Base-by-base conservation (phyloP, 1,284 basidiomycete genomes). In the Fomitopsis schrenkii region DNA sequence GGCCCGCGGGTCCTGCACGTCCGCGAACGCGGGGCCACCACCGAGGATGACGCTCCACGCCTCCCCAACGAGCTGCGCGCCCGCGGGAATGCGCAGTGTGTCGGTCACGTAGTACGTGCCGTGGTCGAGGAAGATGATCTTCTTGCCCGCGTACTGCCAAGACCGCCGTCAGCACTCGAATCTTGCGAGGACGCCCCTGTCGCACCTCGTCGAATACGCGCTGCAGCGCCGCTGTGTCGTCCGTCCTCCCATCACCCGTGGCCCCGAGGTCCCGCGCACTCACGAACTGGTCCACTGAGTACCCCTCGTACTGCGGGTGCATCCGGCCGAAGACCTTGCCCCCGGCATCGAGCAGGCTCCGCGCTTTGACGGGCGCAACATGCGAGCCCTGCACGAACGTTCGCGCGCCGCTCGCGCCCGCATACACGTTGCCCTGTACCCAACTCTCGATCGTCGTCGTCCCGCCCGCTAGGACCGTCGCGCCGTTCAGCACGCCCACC, bases 11-110 rank as follows among this genome's bases (percentile, higher is more conserved):
- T 74, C 82, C 58, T 74, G 74, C 59, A 77, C 72, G 64, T 88
- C 74, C 59, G 78, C 65, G 76, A 93, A 94, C 0, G 72, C 77
- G 3, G 75, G 64, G 0, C 91, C 92, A 36, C 77, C 78, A 5
- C 87, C 91, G 58, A 91, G 82, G 62, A 94, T 84, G n/a, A 86
- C 83, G 5, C 88, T 83, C 89, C 89, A 93, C 0, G 83, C 87
- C 71, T 94, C 91, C 38, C 91, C 91, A 4, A 88, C 82, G 36
- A 93, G 77, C 58, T 83, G 84, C 1, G 87, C 82, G 19, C 87
- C 90, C 1, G 84, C 81, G 14, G 91, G 91, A 57, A 93, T 86
- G 2, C 77, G 80, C 54, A 94, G 78, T 3, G 91, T 93, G 48
- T 83, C 80, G 14, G 87, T 84, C 64, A 94, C 80, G 59, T 87